These are phyloP conservation scores for Diaporthe nobilis DNA, from an alignment of 2,329 filamentous ascomycete species.

Conservation along the genomic window DNA sequence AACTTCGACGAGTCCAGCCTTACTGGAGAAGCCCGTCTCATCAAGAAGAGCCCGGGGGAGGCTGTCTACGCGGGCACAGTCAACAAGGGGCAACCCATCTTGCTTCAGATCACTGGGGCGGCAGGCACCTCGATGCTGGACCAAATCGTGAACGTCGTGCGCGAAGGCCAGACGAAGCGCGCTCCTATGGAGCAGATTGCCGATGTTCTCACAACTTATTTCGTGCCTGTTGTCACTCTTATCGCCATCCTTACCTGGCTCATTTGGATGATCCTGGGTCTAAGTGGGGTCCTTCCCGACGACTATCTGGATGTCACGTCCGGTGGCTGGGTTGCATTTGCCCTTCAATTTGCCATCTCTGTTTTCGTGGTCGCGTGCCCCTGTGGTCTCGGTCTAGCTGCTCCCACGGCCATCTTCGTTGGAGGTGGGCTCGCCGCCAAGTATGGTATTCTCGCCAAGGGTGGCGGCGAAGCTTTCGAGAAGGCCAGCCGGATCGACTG, in stretches of 20 bases:
- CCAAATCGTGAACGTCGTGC: slow-evolving; percentile 82
- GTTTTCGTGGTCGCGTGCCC: slow-evolving; percentile 91
- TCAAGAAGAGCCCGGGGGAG: slow-evolving; percentile 75
- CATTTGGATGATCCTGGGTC: slow-evolving; percentile 77
- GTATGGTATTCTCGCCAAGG: slow-evolving; percentile 85
- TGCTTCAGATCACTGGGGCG: slow-evolving; percentile 74
- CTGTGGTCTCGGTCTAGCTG: slow-evolving; percentile 87
- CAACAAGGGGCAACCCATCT: slow-evolving; percentile 76
- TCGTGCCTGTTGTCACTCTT: slow-evolving; percentile 80
- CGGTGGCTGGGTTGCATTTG: slow-evolving; percentile 80
- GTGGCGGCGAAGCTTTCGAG: slow-evolving; percentile 88
- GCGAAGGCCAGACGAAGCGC: slow-evolving; percentile 82
- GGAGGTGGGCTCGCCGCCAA: slow-evolving; percentile 85
- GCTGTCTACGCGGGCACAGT: slow-evolving; percentile 80
- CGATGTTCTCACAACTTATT: slow-evolving; percentile 80
- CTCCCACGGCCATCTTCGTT: slow-evolving; percentile 88
- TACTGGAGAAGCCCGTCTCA: slow-evolving; percentile 81
- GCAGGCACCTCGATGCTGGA: slow-evolving; percentile 83
- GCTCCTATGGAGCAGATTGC: slow-evolving; percentile 84
- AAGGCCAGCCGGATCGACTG: slow-evolving; percentile 84
- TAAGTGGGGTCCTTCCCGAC: slow-evolving; percentile 68
- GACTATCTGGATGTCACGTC: slow-evolving; percentile 68
- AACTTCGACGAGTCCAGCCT: slow-evolving; percentile 92
- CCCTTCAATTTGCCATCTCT: slow-evolving; percentile 85
- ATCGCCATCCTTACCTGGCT: slow-evolving; percentile 80